Percentiles rank a stretch among this genome's conserved stretches.
Conservation (phyloP, 805 yeast species). For the Cyberlindnera japonica region DNA sequence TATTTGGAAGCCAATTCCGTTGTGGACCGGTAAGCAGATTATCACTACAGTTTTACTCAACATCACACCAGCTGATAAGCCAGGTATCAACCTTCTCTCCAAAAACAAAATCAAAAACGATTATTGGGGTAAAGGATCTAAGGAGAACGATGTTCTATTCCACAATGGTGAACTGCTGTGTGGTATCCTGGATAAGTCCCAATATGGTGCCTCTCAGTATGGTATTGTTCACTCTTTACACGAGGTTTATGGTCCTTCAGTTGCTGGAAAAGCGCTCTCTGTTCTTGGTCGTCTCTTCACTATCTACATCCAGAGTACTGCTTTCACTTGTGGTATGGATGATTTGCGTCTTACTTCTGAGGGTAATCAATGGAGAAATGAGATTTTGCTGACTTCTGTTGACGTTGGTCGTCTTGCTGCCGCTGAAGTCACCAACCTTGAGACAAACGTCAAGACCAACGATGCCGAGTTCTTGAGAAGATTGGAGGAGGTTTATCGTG, state of each 20-base stretch:
- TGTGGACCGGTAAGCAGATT: conserved; percentile 98
- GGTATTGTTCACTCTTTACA: conserved; percentile 96
- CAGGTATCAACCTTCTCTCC: conserved; percentile 83
- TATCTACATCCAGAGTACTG: conserved; percentile 85
- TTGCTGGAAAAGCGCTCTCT: conserved; percentile 85
- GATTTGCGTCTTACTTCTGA: conserved; percentile 88
- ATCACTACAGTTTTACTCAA: conserved; percentile 88
- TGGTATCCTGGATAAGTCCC: conserved; percentile 96
- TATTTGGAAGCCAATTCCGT: conserved; percentile 74
- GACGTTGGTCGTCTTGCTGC: conserved; percentile 92
- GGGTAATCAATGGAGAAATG: conserved; percentile 87
- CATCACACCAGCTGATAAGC: conserved; percentile 80
- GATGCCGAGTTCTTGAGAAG: conserved; percentile 82
- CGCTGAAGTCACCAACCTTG: conserved; percentile 86
- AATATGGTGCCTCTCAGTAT: conserved; percentile 95
- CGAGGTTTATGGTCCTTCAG: conserved; percentile 88
- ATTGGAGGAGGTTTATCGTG: conserved; percentile 91
- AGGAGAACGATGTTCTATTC: conserved; percentile 84
- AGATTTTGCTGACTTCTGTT: conserved; percentile 69
- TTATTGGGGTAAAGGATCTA: conserved; percentile 86
- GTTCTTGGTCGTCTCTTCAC: conserved; percentile 96
- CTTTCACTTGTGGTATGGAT: conserved; percentile 99
- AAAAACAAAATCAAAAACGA: conserved; percentile 89
- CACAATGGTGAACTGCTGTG: conserved; percentile 80
- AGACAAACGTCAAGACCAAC: conserved; percentile 40